Evolutionary conservation across 257 asterid genomes (phyloP), one percentile per base, ranked within the genome.

Genomic region (Solanum clarkiae): DNA sequence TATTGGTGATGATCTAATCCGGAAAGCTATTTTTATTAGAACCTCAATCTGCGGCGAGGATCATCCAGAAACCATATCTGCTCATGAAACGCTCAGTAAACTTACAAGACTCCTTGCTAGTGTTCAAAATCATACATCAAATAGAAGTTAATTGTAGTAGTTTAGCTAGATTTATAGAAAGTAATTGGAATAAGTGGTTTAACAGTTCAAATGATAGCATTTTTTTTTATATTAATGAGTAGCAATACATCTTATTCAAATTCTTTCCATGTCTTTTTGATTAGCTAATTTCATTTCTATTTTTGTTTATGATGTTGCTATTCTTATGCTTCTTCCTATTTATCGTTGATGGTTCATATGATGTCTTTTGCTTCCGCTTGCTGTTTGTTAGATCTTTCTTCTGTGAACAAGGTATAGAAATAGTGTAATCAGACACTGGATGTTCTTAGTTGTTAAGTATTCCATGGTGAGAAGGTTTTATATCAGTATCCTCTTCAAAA

Each of bases 21-120:
- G 99, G 88, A 97, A 97, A 87, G 94, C 99, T 14, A 87, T 97
- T 56, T 97, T 91, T 51, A 91, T 97, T 42, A 90, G 99, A 83
- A 92, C 95, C 53, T 94, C 99, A 12, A 95, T 95, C 45, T 92
- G 93, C 13, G 99, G 99, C 12, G 98, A 95, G 84, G 92, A 95
- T 72, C 99, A 97, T 89, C 98, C 97, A 1, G 99, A 95, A 60
- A 95, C 99, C 10, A 29, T 93, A 56, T 89, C 99, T 49, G 99
- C 99, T 82, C 92, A 90, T 6, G 99, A 94, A 86, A 97, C 99
- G 0, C 98, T 97, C 42, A 66, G 91, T 32, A 97, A 95, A 88
- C 90, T 97, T 84, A 94, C 98, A 54, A 92, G 97, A 84, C 95
- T 94, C 74, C 88, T 93, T 87, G 95, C 96, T 85, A 97, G 86